These are phyloP conservation scores for Plasmodium gaboni DNA, from an alignment of 169 alveolate genomes.

Conservation along the genomic window DNA sequence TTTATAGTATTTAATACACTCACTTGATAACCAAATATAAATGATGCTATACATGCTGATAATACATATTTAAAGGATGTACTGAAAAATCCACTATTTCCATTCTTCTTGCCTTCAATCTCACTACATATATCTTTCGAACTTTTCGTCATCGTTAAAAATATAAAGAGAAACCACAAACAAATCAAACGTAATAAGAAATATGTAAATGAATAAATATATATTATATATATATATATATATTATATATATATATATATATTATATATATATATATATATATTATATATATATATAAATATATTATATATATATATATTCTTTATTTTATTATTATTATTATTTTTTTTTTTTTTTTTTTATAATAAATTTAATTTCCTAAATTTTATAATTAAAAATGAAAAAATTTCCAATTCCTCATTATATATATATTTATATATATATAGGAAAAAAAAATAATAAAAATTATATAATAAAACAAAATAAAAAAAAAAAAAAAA, in stretches of 20 bases:
- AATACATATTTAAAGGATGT: constrained; percentile 40
- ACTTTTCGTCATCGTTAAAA: constrained; percentile 9
- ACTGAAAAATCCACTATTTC: constrained; percentile 20
- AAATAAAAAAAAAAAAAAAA: no score
- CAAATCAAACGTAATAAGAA: no score
- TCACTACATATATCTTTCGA: constrained; percentile 17
- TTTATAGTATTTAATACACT: constrained; percentile 80
- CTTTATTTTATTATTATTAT: no score
- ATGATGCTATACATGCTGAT: constrained; percentile 81
- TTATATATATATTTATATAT: neutral
- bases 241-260: no score
- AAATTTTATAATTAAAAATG: no score
- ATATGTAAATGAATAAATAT: neutral
- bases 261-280: neutral
- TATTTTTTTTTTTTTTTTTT: no score
- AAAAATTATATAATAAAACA: no score
- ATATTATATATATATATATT: neutral
- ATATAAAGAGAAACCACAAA: no score
- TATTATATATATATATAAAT: neutral
- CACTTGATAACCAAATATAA: constrained; percentile 81
- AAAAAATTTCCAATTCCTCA: no score
- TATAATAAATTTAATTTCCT: no score
- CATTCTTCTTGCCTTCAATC: neutral
- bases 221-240: neutral
- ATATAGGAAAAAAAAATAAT: neutral